Base-by-base conservation (phyloP, 2,329 filamentous ascomycete genomes). In the Fusarium chlamydosporum region DNA sequence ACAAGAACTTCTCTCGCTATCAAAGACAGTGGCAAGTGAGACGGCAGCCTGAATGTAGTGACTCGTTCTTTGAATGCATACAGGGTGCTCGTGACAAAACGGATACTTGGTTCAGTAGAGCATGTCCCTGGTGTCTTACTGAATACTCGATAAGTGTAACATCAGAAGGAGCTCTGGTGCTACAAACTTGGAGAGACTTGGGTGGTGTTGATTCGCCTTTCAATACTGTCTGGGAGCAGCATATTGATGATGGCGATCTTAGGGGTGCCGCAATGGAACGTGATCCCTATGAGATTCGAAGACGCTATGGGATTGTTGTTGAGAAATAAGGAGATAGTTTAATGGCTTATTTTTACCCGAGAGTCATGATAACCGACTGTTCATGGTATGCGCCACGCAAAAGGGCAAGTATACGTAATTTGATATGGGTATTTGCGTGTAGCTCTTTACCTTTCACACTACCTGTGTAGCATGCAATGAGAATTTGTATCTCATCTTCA, bases 131-230 rank as follows among this genome's bases (percentile, higher is more conserved):
- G 26, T 64, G 59, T 35, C 45, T 31, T 13, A 64, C 29, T 4
- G 61, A 64, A 31, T 64, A 46, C 31, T 64, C 51, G 10, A 11
- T 64, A 3, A 7, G 11, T 33, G 10, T 27, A 7, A 23, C 35
- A 26, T 12, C 7, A 23, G 7, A 4, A 23, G 7, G 8, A 20
- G 12, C 2, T 16, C 29, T 52, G 34, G 15, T 10, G 13, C 3
- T 64, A 11, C 12, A 23, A 6, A 18, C 15, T 3, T 64, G 61
- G 61, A 50, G 27, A 23, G 61, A 64, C 16, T 4, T 63, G 8
- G 61, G 61, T 12, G 26, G 27, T 15, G 27, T 8, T 11, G 33
- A 31, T 5, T 51, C 58, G 13, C 40, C 34, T 41, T n/a, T 16
- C 15, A 23, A 35, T 51, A 7, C 7, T 1, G 31, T 38, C 7